These are phyloP conservation scores for Malus orientalis DNA, from an alignment of 306 rosid genomes.

Conservation along the genomic window DNA sequence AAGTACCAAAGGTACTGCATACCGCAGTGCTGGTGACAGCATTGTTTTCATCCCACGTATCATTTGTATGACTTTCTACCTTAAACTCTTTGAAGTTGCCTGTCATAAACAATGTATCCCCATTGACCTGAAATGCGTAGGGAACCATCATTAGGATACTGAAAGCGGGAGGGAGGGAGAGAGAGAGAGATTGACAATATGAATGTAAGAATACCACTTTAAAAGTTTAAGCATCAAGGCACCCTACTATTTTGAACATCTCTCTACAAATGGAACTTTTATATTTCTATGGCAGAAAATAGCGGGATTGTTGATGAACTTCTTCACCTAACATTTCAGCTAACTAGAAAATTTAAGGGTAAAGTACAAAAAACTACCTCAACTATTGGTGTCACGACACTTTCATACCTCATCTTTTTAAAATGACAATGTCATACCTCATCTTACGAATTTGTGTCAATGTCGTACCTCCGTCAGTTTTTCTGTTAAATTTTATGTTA, in stretches of 20 bases:
- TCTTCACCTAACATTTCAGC: neutral
- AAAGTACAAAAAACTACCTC: too few species aligned
- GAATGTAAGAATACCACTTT: neutral
- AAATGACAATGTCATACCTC: too few species aligned
- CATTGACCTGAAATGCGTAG: slow-evolving; percentile 68
- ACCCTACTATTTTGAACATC: neutral
- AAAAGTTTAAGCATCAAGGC: neutral
- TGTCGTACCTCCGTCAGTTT: too few species aligned
- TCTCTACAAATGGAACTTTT: neutral
- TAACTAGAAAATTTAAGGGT: neutral
- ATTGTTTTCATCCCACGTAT: slow-evolving; percentile 71
- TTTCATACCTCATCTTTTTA: too few species aligned
- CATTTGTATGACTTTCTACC: slow-evolving; percentile 57
- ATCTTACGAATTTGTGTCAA: too few species aligned
- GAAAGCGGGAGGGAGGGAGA: neutral
- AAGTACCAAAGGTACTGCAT: slow-evolving; percentile 23
- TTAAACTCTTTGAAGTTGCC: slow-evolving; percentile 86
- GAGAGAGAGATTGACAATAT: neutral
- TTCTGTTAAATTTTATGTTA: too few species aligned
- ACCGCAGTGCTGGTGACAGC: slow-evolving; percentile 86
- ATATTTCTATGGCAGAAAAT: neutral
- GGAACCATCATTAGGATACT: neutral
- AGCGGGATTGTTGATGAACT: neutral
- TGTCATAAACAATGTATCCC: slow-evolving; percentile 88
- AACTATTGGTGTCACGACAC: too few species aligned